Evolutionary conservation across 2,329 filamentous ascomycete genomes (phyloP).

Genomic region (Diaporthe ilicicola): DNA sequence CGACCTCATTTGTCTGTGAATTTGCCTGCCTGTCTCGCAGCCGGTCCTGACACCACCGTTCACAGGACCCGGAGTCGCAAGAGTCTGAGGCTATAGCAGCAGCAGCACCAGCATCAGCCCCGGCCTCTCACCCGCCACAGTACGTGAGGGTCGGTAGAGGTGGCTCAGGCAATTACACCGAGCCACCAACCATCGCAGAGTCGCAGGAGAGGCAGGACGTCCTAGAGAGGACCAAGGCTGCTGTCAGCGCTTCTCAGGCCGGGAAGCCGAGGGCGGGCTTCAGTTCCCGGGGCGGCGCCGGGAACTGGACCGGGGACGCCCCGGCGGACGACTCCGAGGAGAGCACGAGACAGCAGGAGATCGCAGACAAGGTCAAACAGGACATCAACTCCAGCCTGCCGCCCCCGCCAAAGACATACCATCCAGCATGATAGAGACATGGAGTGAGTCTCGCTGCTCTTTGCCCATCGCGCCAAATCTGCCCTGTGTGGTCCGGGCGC

Average conservation of each 20-base stretch:
- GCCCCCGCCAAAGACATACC: conserved; percentile 56
- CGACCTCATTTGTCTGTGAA: background rate
- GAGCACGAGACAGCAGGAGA: conserved; percentile 45
- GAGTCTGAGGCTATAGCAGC: background rate
- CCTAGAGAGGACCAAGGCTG: conserved; percentile 45
- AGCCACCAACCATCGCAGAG: conserved; percentile 45
- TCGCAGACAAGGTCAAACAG: conserved; percentile 53
- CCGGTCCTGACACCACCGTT: background rate
- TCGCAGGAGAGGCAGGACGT: conserved; percentile 46
- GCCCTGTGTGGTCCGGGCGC: background rate
- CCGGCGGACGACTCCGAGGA: conserved; percentile 39
- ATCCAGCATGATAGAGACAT: conserved; percentile 39
- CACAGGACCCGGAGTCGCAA: conserved; percentile 52
- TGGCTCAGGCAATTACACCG: conserved; percentile 68
- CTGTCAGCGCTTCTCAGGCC: conserved; percentile 43
- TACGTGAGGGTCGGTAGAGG: conserved; percentile 63
- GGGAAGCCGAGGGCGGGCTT: conserved; percentile 37
- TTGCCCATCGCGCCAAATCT: background rate
- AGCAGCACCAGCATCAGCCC: background rate
- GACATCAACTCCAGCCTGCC: conserved; percentile 58
- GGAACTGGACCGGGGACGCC: conserved; percentile 56
- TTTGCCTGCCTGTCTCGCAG: background rate
- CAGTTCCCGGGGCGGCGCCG: conserved; percentile 65
- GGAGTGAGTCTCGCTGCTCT: conserved; percentile 9
- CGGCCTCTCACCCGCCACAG: conserved; percentile 33